Evolutionary conservation across 1,284 basidiomycete genomes (phyloP), one percentile per base, ranked within the genome.

Genomic region (Xerocomus minutiporus): DNA sequence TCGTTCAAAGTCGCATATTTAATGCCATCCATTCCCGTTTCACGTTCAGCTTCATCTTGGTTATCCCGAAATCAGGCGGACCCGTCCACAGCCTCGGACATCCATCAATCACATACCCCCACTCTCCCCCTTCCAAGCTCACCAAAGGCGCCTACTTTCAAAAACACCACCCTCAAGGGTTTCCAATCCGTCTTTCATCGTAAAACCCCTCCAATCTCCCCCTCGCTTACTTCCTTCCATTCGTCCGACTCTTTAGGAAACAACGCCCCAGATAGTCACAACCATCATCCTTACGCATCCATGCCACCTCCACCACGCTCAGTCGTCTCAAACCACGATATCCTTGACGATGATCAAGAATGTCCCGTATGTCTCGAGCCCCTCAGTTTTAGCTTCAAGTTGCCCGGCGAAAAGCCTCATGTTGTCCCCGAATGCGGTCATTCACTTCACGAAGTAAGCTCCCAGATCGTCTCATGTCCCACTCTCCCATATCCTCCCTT

Each of bases 351-450:
- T 44, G 91, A 93, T 62, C 86, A 86, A 41, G 86, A 88, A 62
- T 95, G 93, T 64, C 93, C 93, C 28, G 91, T 95, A 63, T 95
- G 92, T 70, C 82, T 94, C 61, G 93, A 94, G 65, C 88, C 89
- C 2, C 83, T 95, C 61, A 88, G 85, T 62, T 92, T 93, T 70
- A 86, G 83, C 73, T 91, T 91, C 73, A 80, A 88, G 58, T 76
- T 93, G 20, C 91, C 86, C 0, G 95, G 96, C 15, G 96, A 99
- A 74, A 97, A 96, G 68, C 92, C 95, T 1, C 94, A 97, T 66
- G 89, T 99, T 53, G 88, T 97, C 26, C 96, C 96, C 29, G 87
- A 93, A 64, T 99, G 96, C 63, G 94, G 96, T n/a, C 96, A 99
- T 73, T 88, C 91, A 9, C 81, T 99, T 25, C 96, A 97, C 72